Percentiles rank a stretch among this genome's conserved stretches.
phyloP scores from a whole-genome alignment of 2,329 filamentous ascomycete genomes.

The Neofusicoccum ribis region DNA sequence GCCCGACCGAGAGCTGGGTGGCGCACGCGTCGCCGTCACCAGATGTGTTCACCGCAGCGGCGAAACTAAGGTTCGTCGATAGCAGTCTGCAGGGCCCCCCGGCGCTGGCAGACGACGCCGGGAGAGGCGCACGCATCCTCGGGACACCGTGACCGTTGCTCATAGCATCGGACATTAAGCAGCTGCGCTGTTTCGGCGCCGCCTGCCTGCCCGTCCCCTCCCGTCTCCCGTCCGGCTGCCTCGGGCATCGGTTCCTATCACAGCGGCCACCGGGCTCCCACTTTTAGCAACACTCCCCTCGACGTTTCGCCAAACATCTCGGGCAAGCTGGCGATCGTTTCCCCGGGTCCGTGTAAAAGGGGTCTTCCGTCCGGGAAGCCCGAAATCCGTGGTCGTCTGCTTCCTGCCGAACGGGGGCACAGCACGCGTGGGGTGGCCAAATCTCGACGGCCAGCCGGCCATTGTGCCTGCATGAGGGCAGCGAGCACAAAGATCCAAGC shows the following conservation, averaged over 20 bases:
- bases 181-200: background rate
- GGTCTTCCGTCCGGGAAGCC: background rate
- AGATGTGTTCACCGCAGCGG: background rate
- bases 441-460: background rate
- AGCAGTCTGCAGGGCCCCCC: background rate
- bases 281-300: slow-evolving; percentile 4
- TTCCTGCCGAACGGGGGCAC: background rate
- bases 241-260: slow-evolving; percentile 2
- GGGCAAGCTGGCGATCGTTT: background rate
- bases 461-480: background rate
- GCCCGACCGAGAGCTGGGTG: background rate
- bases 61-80: background rate
- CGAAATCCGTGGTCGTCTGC: background rate
- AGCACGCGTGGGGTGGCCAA: background rate
- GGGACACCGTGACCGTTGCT: background rate
- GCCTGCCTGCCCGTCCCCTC: background rate
- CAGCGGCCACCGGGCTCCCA: background rate
- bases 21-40: background rate
- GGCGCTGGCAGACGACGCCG: background rate
- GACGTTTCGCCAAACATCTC: background rate
- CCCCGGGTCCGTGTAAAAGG: background rate
- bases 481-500: background rate
- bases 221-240: background rate
- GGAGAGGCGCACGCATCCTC: background rate
- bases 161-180: slow-evolving; percentile 5